Conservation (phyloP, 2,329 filamentous ascomycete species). For the Hypoxylon sp. region DNA sequence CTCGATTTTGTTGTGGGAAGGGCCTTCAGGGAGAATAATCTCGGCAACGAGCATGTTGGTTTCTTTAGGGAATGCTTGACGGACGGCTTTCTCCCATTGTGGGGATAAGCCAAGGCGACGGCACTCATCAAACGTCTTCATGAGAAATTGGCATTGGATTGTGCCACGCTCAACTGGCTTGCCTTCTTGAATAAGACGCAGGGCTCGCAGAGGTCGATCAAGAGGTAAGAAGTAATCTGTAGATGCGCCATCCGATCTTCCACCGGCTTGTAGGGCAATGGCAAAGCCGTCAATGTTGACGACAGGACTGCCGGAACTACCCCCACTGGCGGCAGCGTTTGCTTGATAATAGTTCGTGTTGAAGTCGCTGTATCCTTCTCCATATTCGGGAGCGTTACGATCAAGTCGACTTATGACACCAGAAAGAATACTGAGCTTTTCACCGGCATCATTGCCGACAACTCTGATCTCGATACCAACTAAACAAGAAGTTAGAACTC, state of each 20-base stretch:
- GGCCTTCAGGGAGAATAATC: slow-evolving; percentile 90
- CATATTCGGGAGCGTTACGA: slow-evolving; percentile 96
- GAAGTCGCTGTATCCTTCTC: slow-evolving; percentile 98
- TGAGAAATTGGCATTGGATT: slow-evolving; percentile 96
- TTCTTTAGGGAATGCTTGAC: slow-evolving; percentile 86
- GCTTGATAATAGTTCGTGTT: slow-evolving; percentile 97
- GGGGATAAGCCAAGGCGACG: slow-evolving; percentile 84
- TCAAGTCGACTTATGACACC: slow-evolving; percentile 97
- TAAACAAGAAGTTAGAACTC: slow-evolving; percentile 34
- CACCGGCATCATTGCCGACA: slow-evolving; percentile 97
- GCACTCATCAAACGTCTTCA: slow-evolving; percentile 98
- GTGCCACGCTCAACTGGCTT: slow-evolving; percentile 85
- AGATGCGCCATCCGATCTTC: slow-evolving; percentile 90
- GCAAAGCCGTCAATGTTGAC: slow-evolving; percentile 94
- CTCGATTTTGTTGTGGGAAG: slow-evolving; percentile 84
- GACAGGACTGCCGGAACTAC: slow-evolving; percentile 97
- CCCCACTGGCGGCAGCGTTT: slow-evolving; percentile 93
- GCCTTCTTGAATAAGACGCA: slow-evolving; percentile 83
- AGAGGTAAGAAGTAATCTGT: slow-evolving; percentile 98
- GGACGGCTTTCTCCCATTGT: slow-evolving; percentile 85
- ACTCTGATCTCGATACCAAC: slow-evolving; percentile 96
- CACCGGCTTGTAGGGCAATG: slow-evolving; percentile 92
- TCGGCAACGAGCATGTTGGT: slow-evolving; percentile 98
- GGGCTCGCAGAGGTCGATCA: slow-evolving; percentile 85
- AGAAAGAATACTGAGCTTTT: slow-evolving; percentile 97